Evolutionary conservation across 805 yeast genomes (phyloP).

Genomic region (Cyberlindnera lachancei): DNA sequence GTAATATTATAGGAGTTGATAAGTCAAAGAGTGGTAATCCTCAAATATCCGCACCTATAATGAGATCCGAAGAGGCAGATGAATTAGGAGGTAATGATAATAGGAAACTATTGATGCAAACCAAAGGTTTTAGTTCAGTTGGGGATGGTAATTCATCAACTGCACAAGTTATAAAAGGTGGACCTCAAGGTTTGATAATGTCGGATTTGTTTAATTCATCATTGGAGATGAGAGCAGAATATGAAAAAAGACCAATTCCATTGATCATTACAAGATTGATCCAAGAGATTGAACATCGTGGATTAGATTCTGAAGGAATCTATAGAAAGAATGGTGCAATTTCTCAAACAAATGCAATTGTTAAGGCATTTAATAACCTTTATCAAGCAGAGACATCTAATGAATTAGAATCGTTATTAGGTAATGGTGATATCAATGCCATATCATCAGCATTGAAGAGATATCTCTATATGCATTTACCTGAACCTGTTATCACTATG

Average conservation of each 20-base stretch:
- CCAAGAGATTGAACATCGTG: conserved; percentile 68
- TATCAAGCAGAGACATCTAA: conserved; percentile 26
- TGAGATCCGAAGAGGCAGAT: conserved; percentile 26
- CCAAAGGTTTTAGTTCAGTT: too few relatives aligned
- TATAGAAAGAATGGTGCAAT: conserved; percentile 70
- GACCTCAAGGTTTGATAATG: conserved; percentile 6
- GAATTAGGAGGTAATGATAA: conserved; percentile 29
- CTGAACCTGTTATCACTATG: conserved; percentile 77
- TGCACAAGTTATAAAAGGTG: conserved; percentile 1
- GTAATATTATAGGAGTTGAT: conserved; percentile 5
- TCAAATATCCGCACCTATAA: conserved; percentile 29
- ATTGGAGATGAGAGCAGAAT: conserved; percentile 52
- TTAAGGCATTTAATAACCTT: conserved; percentile 25
- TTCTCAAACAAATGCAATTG: conserved; percentile 27
- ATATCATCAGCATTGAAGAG: conserved; percentile 82
- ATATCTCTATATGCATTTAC: conserved; percentile 66
- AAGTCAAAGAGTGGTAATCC: conserved; percentile 14
- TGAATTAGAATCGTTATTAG: conserved; percentile 29
- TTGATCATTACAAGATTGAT: conserved; percentile 64
- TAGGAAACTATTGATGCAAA: conserved; percentile 24
- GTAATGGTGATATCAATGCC: conserved; percentile 69
- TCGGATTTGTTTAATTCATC: conserved; percentile 33
- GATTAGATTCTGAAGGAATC: conserved; percentile 75
- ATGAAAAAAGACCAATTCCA: conserved; percentile 63
- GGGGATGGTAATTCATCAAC: not conserved